Evolutionary conservation across 306 rosid genomes (phyloP).

Genomic region (Abrus pulchellus): DNA sequence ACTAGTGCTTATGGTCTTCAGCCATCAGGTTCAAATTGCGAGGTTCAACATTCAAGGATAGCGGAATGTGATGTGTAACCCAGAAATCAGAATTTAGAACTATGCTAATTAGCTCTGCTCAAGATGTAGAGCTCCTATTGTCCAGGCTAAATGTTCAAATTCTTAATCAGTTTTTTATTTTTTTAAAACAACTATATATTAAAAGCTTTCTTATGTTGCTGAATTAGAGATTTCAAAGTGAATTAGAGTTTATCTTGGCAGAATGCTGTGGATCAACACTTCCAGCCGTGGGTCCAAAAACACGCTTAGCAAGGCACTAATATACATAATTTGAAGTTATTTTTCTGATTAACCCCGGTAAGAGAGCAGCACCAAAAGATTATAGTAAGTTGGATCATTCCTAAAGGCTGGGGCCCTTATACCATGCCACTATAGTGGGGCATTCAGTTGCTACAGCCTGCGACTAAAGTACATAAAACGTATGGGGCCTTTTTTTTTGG

Average conservation of each 20-base stretch:
- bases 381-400: background rate
- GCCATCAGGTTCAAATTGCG: conserved; percentile 43
- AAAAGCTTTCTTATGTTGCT: background rate
- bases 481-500: too few relatives aligned
- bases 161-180: background rate
- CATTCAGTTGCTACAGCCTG: too few relatives aligned
- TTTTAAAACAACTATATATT: background rate
- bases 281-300: background rate
- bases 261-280: conserved; percentile 2
- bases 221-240: conserved; percentile 17
- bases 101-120: conserved; percentile 8
- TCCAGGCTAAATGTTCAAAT: conserved; percentile 6
- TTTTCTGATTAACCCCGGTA: background rate
- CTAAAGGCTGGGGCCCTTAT: too few relatives aligned
- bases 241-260: conserved; percentile 2
- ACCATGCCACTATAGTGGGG: too few relatives aligned
- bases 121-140: background rate
- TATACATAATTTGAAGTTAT: too few relatives aligned
- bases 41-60: conserved; percentile 13
- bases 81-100: background rate
- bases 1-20: conserved; percentile 40
- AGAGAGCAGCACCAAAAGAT: background rate
- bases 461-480: too few relatives aligned
- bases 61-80: background rate
- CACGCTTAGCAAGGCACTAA: background rate